phyloP scores from a whole-genome alignment of 2,329 filamentous ascomycete species.

The Venturia effusa region DNA sequence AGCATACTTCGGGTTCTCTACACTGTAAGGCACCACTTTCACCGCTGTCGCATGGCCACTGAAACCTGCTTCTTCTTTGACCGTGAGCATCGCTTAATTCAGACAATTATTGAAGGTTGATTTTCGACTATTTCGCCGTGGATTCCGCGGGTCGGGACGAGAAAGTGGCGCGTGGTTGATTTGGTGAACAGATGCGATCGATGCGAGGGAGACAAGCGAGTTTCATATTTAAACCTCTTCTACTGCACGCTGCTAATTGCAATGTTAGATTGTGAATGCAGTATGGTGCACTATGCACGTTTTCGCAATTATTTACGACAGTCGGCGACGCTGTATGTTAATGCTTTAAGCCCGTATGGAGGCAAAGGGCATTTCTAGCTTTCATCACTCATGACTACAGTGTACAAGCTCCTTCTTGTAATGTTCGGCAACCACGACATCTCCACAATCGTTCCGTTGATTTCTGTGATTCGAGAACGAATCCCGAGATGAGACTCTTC shows the following conservation, averaged over 20 bases:
- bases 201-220: not conserved
- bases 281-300: not conserved
- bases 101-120: not conserved
- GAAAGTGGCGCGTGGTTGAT: not conserved
- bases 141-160: not conserved
- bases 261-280: not conserved
- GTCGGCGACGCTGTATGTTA: not conserved
- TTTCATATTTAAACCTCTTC: not conserved
- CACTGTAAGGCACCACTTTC: too few relatives aligned
- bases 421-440: not conserved
- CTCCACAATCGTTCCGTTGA: not conserved
- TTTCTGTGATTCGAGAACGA: not conserved
- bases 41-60: too few relatives aligned
- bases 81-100: too few relatives aligned
- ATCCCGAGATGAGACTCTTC: not conserved
- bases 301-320: not conserved
- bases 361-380: not conserved
- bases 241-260: not conserved
- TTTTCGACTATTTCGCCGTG: not conserved
- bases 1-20: too few relatives aligned
- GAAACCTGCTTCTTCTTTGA: too few relatives aligned
- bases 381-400: not conserved
- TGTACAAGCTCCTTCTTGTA: too few relatives aligned
- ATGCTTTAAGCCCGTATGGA: not conserved
- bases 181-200: not conserved